Conservation (phyloP, 495 filamentous ascomycete genomes). For the Neurospora sp. region DNA sequence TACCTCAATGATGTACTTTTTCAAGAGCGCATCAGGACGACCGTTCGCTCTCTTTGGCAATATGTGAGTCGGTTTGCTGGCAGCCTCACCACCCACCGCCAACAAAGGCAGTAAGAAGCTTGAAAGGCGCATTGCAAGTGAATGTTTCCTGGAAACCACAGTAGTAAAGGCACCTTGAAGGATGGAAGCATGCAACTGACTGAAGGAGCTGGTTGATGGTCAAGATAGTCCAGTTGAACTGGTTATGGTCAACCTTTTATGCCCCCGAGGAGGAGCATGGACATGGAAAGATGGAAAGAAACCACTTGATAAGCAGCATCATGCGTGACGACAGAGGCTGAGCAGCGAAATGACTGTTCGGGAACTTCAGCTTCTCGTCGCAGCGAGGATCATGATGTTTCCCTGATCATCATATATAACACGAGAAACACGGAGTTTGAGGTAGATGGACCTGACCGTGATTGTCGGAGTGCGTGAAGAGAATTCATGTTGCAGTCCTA, state of each 20-base stretch:
- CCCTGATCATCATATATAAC: neutral
- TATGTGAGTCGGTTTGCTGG: neutral
- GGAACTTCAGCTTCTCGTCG: neutral
- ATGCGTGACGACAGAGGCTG: neutral
- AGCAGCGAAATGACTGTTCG: neutral
- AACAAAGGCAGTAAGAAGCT: neutral
- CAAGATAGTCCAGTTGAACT: neutral
- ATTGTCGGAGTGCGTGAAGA: neutral
- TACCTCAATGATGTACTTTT: slow-evolving; percentile 9
- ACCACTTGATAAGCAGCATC: neutral
- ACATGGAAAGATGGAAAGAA: neutral
- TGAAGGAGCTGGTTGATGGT: neutral
- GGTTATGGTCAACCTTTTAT: neutral
- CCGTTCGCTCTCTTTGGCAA: neutral
- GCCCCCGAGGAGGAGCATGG: neutral
- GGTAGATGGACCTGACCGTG: neutral
- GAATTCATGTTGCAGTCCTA: neutral
- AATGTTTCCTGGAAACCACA: neutral
- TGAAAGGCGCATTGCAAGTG: neutral
- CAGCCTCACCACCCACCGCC: neutral
- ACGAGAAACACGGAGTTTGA: neutral
- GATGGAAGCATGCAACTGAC: neutral
- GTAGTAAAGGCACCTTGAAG: neutral
- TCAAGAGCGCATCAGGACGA: neutral
- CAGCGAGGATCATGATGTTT: neutral